Percentiles rank a stretch among this genome's conserved stretches.
Evolutionary conservation across 2,329 filamentous ascomycete species (phyloP).

Genomic region (Orbilia oligospora): DNA sequence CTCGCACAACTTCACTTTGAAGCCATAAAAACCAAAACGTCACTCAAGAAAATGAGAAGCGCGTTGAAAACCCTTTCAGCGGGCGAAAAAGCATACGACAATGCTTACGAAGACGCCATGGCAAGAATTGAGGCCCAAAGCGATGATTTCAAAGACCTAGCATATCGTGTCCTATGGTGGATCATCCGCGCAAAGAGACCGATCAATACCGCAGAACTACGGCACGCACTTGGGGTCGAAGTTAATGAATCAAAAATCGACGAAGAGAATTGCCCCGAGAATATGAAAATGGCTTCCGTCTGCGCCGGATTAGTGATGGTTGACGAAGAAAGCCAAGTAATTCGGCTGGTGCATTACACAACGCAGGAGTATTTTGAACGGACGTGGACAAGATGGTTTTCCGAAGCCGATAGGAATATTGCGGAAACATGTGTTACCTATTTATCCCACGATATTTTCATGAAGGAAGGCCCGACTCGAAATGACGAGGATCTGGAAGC

Average conservation of each 20-base stretch:
- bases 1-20: conserved; percentile 68
- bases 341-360: conserved; percentile 65
- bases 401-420: background rate
- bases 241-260: background rate
- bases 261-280: conserved; percentile 7
- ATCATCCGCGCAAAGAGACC: conserved; percentile 20
- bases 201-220: conserved; percentile 6
- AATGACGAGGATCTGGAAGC: background rate
- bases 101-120: conserved; percentile 21
- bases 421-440: conserved; percentile 13
- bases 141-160: background rate
- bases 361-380: conserved; percentile 64
- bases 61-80: background rate
- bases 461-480: background rate
- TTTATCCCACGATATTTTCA: conserved; percentile 17
- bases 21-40: conserved; percentile 66
- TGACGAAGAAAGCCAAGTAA: conserved; percentile 63
- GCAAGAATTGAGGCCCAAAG: conserved; percentile 5
- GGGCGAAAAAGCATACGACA: conserved; percentile 1
- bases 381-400: background rate
- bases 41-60: conserved; percentile 62
- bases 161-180: conserved; percentile 16
- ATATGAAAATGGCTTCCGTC: conserved; percentile 18
- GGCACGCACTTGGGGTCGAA: conserved; percentile 24
- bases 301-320: conserved; percentile 65